A percentile compares a stretch with the other conserved stretches of the same genome.
These are phyloP conservation scores for Russula earlei DNA, from an alignment of 768 basidiomycete species.

Conservation along the genomic window DNA sequence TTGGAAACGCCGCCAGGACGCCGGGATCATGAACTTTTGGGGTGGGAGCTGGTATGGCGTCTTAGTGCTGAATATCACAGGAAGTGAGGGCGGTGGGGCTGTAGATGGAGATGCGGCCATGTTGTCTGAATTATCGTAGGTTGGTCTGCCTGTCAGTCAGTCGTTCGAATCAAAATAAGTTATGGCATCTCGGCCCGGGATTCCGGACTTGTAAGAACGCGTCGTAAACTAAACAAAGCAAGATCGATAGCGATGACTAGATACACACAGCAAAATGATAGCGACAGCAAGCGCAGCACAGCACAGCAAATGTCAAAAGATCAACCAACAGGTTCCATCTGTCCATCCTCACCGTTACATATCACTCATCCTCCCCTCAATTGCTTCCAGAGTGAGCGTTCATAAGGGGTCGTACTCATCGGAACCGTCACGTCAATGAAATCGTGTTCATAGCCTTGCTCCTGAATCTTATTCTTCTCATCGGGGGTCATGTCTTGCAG, in stretches of 20 bases:
- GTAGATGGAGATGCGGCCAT: conserved; percentile 6
- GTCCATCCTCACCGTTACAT: background rate
- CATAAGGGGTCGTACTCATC: conserved; percentile 2
- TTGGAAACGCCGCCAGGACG: conserved; percentile 88
- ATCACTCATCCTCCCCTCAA: background rate
- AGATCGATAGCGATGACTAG: background rate
- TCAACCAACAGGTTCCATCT: background rate
- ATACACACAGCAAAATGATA: background rate
- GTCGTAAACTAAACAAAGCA: background rate
- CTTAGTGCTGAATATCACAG: conserved; percentile 66
- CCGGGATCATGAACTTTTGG: conserved; percentile 89
- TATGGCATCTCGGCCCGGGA: background rate
- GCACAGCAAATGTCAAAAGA: background rate
- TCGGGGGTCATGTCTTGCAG: background rate
- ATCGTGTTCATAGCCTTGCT: background rate
- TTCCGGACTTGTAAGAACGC: background rate
- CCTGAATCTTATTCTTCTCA: background rate
- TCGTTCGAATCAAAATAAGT: no score
- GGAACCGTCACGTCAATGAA: background rate
- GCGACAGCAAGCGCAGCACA: background rate
- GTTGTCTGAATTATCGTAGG: background rate
- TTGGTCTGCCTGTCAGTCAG: no score
- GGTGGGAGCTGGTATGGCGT: conserved; percentile 66
- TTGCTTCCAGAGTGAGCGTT: conserved; percentile 3
- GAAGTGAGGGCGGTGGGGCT: conserved; percentile 31